Conservation (phyloP, 257 asterid genomes). For the Ocimum tenuiflorum region DNA sequence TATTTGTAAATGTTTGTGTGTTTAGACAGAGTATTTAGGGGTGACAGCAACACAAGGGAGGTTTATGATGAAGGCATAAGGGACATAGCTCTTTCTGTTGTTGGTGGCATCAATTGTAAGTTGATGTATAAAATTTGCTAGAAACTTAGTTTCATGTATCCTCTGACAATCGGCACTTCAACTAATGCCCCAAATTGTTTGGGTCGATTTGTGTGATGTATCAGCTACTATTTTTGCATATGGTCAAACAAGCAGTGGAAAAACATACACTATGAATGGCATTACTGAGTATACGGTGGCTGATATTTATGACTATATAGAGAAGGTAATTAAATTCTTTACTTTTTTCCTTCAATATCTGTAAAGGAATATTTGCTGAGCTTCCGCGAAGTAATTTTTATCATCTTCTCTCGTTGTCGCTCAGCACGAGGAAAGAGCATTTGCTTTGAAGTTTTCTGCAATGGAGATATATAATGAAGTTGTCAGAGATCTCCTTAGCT, state of each 20-base stretch:
- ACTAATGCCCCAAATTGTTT: constrained; percentile 23
- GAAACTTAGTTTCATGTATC: constrained; percentile 2
- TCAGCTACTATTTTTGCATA: constrained; percentile 95
- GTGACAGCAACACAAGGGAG: constrained; percentile 75
- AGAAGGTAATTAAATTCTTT: constrained; percentile 30
- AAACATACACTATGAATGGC: constrained; percentile 99
- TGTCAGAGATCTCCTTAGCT: constrained; percentile 86
- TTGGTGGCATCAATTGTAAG: constrained; percentile 91
- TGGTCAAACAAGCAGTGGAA: constrained; percentile 99
- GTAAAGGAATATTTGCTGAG: background rate
- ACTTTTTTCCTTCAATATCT: background rate
- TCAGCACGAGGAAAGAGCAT: constrained; percentile 95
- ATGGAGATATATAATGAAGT: constrained; percentile 96
- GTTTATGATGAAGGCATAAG: constrained; percentile 78
- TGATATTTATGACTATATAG: constrained; percentile 46
- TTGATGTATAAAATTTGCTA: constrained; percentile 20
- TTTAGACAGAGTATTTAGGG: constrained; percentile 82
- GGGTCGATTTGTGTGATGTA: constrained; percentile 18
- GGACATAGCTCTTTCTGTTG: constrained; percentile 90
- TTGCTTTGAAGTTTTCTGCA: constrained; percentile 86
- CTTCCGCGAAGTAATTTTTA: constrained; percentile 3
- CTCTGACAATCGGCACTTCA: background rate
- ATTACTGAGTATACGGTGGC: constrained; percentile 86
- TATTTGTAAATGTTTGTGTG: constrained; percentile 12
- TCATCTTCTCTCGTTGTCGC: constrained; percentile 6